Evolutionary conservation across 1,284 basidiomycete species (phyloP).

Genomic region (Sanghuangporus weigelae): DNA sequence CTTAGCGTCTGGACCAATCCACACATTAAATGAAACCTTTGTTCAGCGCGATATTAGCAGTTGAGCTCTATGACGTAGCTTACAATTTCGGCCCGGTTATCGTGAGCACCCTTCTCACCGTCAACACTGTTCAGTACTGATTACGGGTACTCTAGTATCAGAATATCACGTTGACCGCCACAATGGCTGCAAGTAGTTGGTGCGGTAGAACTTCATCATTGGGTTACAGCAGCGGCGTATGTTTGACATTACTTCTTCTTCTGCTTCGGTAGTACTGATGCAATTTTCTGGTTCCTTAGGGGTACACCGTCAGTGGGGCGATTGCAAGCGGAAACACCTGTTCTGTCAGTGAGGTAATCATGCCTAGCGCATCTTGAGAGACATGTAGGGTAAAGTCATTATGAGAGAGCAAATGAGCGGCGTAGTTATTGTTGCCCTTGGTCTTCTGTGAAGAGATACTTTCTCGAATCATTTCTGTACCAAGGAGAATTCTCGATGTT

Average conservation of each 20-base stretch:
- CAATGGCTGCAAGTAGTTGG: constrained; percentile 10
- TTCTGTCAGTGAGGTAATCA: constrained; percentile 11
- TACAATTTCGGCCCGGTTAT: constrained; percentile 13
- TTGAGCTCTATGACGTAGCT: constrained; percentile 13
- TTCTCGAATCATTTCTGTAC: not conserved
- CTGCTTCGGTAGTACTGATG: not conserved
- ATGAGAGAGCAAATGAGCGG: not conserved
- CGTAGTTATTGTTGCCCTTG: not conserved
- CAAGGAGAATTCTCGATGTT: no score
- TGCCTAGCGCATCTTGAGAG: constrained; percentile 11
- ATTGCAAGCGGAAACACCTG: constrained; percentile 11
- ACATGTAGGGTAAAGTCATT: not conserved
- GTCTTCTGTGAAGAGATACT: not conserved
- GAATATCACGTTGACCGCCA: constrained; percentile 8
- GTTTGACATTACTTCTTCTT: not conserved
- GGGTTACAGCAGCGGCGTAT: constrained; percentile 13
- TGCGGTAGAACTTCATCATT: constrained; percentile 7
- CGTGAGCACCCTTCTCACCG: not conserved
- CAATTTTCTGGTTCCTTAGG: not conserved
- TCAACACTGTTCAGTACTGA: not conserved
- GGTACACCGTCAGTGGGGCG: constrained; percentile 11
- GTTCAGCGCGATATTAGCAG: constrained; percentile 19
- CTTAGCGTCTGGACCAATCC: not conserved
- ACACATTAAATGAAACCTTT: not conserved
- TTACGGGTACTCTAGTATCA: not conserved